Conservation (phyloP, 257 asterid species). For the Solanum verrucosum region DNA sequence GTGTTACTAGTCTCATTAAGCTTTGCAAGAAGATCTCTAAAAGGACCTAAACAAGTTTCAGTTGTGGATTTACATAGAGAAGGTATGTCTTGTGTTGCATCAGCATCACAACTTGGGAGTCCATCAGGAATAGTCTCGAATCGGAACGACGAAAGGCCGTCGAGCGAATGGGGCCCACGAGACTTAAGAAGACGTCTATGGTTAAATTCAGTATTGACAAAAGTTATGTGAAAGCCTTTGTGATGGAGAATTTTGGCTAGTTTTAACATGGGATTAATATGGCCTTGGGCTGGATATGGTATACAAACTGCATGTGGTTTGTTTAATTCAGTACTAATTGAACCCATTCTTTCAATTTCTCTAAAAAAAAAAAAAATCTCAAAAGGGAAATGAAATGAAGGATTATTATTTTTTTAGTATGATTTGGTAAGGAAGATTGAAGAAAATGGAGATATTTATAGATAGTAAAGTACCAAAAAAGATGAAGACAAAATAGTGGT, state of each 20-base stretch:
- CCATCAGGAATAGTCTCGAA: slow-evolving; percentile 2
- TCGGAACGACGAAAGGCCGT: background rate
- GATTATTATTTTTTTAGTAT: background rate
- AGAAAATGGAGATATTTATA: background rate
- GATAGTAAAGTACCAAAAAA: background rate
- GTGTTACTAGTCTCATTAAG: background rate
- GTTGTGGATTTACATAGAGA: background rate
- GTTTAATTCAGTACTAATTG: background rate
- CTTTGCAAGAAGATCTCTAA: background rate
- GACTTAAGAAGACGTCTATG: slow-evolving; percentile 2
- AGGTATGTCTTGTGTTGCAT: background rate
- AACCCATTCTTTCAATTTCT: background rate
- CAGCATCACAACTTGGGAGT: background rate
- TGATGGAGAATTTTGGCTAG: background rate
- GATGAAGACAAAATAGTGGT: background rate
- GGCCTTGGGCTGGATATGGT: slow-evolving; percentile 3
- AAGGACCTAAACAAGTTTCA: background rate
- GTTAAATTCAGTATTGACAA: background rate
- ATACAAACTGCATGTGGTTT: background rate
- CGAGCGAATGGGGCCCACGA: background rate
- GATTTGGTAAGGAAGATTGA: background rate
- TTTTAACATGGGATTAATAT: background rate
- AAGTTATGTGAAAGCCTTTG: background rate
- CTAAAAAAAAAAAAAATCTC: background rate
- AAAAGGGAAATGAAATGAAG: background rate